A percentile compares a stretch with the other conserved stretches of the same genome.
Evolutionary conservation across 2,329 filamentous ascomycete genomes (phyloP).

Genomic region (Calonectria pseudoreteaudii): DNA sequence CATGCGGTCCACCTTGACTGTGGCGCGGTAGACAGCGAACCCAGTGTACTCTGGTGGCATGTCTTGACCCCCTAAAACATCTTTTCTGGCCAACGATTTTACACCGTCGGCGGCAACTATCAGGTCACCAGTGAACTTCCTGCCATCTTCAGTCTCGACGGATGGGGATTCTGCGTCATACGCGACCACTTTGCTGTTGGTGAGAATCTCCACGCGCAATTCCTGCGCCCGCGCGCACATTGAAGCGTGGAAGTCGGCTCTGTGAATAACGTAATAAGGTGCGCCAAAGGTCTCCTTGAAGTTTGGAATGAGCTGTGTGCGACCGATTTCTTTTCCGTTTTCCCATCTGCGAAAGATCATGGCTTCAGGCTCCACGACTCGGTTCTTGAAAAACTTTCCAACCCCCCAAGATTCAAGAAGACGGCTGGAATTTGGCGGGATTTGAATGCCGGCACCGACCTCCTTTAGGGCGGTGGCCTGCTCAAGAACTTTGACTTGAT

Average conservation of each 20-base stretch:
- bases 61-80: neutral
- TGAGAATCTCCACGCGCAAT: constrained; percentile 42
- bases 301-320: constrained; percentile 44
- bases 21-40: constrained; percentile 56
- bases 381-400: constrained; percentile 20
- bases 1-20: constrained; percentile 53
- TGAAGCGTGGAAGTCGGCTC: constrained; percentile 50
- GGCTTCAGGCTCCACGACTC: constrained; percentile 37
- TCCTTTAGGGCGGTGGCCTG: constrained; percentile 53
- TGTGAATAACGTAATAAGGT: constrained; percentile 50
- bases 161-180: constrained; percentile 38
- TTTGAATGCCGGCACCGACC: constrained; percentile 48
- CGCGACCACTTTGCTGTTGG: constrained; percentile 39
- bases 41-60: constrained; percentile 42
- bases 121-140: constrained; percentile 43
- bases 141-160: constrained; percentile 39
- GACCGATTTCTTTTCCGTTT: constrained; percentile 42
- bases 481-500: constrained; percentile 54
- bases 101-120: constrained; percentile 52
- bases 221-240: constrained; percentile 41
- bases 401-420: constrained; percentile 49
- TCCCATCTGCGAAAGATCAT: constrained; percentile 47
- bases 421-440: constrained; percentile 47
- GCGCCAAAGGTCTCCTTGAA: constrained; percentile 44
- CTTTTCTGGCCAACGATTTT: constrained; percentile 17